Evolutionary conservation across 169 alveolate genomes (phyloP).

Genomic region (Amoebophrya sp.): DNA sequence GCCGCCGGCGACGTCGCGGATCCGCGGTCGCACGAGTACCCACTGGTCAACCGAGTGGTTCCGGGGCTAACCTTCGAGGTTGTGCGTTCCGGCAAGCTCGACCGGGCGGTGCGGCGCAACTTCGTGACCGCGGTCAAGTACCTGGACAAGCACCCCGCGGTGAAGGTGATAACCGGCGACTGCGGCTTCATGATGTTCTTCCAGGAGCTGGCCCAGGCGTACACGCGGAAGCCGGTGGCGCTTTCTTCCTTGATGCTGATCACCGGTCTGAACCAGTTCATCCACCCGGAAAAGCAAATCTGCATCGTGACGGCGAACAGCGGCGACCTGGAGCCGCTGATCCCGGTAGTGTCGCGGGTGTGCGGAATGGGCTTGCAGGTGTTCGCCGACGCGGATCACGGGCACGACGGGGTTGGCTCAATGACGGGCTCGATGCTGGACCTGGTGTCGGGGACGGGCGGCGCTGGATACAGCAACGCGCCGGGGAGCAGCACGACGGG

Average conservation of each 20-base stretch:
- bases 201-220: not conserved
- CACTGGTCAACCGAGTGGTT: not conserved
- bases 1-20: not conserved
- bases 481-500: too few relatives aligned
- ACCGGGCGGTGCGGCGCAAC: not conserved
- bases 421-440: too few relatives aligned
- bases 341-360: not conserved
- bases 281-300: not conserved
- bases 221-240: not conserved
- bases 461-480: too few relatives aligned
- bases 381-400: too few relatives aligned
- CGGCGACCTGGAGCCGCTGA: not conserved
- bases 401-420: too few relatives aligned
- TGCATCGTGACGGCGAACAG: not conserved
- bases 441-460: too few relatives aligned
- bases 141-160: not conserved
- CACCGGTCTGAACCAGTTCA: not conserved
- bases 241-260: not conserved
- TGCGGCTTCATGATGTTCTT: not conserved
- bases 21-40: not conserved
- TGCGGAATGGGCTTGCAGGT: not conserved
- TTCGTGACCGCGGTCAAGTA: not conserved
- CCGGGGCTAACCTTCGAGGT: not conserved
- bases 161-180: not conserved
- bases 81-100: not conserved